Evolutionary conservation across 805 yeast species (phyloP), one percentile per base, ranked within the genome.

Genomic region (Zygoascus flipseniorum): DNA sequence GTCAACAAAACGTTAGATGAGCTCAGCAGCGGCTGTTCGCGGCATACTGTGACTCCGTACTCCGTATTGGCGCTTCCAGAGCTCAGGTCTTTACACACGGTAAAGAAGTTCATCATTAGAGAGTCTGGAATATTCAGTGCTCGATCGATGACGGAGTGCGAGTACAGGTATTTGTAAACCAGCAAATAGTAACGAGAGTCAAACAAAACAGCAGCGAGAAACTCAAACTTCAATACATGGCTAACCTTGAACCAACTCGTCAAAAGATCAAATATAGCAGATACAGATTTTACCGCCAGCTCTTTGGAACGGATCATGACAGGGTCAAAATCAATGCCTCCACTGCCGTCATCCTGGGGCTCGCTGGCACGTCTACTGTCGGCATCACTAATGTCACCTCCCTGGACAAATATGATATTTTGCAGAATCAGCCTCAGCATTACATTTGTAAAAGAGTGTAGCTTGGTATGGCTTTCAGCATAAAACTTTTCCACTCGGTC

Each of bases 181-280:
- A 68, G 59, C 35, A 70, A 56, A 50, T 76, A 76, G 55, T 69
- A 85, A 54, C 82, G 81, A 31, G 84, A 78, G 65, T 93, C 98
- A 66, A 84, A 86, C 26, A 93, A 66, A 44, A 90, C 65, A 0
- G 86, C 77, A 6, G 85, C 67, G 13, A 92, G 70, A 60, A 83
- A 86, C 65, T 89, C 95, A 65, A 77, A 83, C 65, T 92, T 90
- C 57, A 90, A 66, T 1, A 89, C 71, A 65, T 93, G 97, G 46
- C 81, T 84, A 9, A 76, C 66, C 63, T 86, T 86, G 65, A 87
- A 84, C 97, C 97, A 90, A 60, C 77, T 78, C 35, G 84, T 64
- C 19, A 93, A 63, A 19, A 79, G 60, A 10, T 70, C 60, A 1
- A 88, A 52, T 1, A 81, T 75, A 1, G 79, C 78, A 0, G 84